These are phyloP conservation scores for Cubamyces lactineus DNA, from an alignment of 768 basidiomycete species.

Conservation along the genomic window DNA sequence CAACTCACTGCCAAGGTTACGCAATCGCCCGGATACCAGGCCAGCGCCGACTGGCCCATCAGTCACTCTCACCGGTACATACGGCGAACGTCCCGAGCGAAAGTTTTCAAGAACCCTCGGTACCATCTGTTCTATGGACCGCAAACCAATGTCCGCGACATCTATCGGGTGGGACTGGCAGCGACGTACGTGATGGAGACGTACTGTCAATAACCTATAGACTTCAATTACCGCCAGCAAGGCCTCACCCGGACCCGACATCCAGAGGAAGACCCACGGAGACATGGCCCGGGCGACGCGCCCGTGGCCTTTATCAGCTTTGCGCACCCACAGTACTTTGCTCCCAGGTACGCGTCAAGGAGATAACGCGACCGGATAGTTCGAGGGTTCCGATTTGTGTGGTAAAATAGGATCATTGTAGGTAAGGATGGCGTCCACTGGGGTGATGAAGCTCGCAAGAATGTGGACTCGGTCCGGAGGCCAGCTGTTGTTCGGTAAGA, in stretches of 20 bases:
- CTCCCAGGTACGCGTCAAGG: slow-evolving; percentile 3
- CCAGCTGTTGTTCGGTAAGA: neutral
- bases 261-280: slow-evolving; percentile 15
- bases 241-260: slow-evolving; percentile 5
- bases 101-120: slow-evolving; percentile 9
- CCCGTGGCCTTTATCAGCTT: slow-evolving; percentile 1
- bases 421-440: neutral
- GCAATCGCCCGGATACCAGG: neutral
- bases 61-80: slow-evolving; percentile 1
- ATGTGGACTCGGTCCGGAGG: slow-evolving; percentile 1
- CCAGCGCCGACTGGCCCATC: neutral
- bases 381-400: slow-evolving; percentile 4
- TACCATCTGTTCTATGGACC: neutral
- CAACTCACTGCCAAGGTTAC: neutral
- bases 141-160: neutral
- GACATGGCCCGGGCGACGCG: slow-evolving; percentile 14
- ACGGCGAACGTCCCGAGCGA: slow-evolving; percentile 7
- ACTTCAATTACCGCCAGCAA: slow-evolving; percentile 5
- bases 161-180: neutral
- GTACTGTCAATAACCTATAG: slow-evolving; percentile 13
- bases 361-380: neutral
- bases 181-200: slow-evolving; percentile 21
- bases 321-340: neutral
- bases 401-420: neutral
- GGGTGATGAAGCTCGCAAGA: neutral